A percentile compares a stretch with the other conserved stretches of the same genome.
Evolutionary conservation across 2,329 filamentous ascomycete genomes (phyloP).

Genomic region (Zasmidium citrigriseum): DNA sequence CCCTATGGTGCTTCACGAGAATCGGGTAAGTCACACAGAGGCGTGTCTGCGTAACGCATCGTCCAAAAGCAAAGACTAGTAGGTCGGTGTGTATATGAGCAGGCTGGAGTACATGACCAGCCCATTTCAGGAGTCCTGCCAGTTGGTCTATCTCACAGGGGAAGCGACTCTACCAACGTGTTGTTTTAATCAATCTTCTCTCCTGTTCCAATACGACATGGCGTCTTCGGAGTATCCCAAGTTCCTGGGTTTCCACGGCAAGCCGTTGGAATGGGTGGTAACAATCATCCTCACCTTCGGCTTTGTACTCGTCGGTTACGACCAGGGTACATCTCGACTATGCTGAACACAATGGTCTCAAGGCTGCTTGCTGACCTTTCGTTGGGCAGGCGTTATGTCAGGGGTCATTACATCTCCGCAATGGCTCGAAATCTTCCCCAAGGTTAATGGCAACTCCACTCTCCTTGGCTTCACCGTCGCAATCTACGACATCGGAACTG

Average conservation of each 20-base stretch:
- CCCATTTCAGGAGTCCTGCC: no score
- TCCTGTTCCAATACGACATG: neutral
- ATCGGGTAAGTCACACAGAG: no score
- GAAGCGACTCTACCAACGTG: no score
- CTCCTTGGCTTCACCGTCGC: conserved; percentile 4
- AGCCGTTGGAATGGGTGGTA: conserved; percentile 6
- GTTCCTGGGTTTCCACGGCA: conserved; percentile 3
- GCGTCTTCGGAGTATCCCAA: conserved; percentile 3
- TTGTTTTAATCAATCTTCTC: no score
- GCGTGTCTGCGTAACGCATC: no score
- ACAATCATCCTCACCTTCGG: conserved; percentile 5
- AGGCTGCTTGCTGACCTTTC: neutral
- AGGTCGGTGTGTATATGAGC: no score
- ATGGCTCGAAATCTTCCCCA: conserved; percentile 2
- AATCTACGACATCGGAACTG: conserved; percentile 4
- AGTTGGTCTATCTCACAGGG: no score
- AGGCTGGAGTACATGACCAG: no score
- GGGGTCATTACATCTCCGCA: conserved; percentile 4
- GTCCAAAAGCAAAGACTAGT: no score
- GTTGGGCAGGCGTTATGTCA: conserved; percentile 1
- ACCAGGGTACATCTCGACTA: neutral
- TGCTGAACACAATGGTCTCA: no score
- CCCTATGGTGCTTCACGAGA: no score
- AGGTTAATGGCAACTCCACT: conserved; percentile 1
- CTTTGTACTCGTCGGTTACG: conserved; percentile 5